These are phyloP conservation scores for Debaryomyces subglobosus DNA, from an alignment of 1,139 yeast species.

Conservation along the genomic window DNA sequence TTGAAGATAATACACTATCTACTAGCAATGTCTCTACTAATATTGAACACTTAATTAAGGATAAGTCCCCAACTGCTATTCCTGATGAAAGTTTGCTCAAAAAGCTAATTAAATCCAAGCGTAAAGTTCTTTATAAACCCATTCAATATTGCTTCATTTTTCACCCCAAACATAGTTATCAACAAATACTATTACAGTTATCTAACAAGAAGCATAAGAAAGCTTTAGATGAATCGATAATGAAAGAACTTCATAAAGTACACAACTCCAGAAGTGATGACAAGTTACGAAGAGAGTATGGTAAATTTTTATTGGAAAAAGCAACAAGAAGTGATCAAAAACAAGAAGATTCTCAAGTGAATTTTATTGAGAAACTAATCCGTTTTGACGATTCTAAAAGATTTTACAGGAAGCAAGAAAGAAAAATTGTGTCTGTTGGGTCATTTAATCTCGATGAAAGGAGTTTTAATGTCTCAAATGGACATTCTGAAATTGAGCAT, in stretches of 20 bases:
- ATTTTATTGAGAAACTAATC: conserved; percentile 23
- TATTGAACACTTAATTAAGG: neutral
- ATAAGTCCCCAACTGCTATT: neutral
- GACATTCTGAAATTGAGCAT: neutral
- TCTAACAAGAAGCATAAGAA: conserved; percentile 8
- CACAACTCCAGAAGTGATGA: neutral
- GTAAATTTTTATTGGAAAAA: conserved; percentile 14
- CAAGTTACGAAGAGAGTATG: conserved; percentile 11
- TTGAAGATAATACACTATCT: conserved; percentile 13
- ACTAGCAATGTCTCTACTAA: conserved; percentile 7
- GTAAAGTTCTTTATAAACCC: conserved; percentile 29
- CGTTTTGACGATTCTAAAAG: conserved; percentile 20
- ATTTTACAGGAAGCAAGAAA: conserved; percentile 18
- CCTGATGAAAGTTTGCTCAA: conserved; percentile 16
- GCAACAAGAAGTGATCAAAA: conserved; percentile 10
- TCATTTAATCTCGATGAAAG: conserved; percentile 3
- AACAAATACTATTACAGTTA: conserved; percentile 14
- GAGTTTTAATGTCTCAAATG: neutral
- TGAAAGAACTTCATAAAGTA: conserved; percentile 1
- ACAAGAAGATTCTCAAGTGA: conserved; percentile 18
- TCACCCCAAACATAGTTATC: conserved; percentile 18
- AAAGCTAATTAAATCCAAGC: conserved; percentile 20
- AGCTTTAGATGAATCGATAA: conserved; percentile 3
- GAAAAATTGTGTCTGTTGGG: conserved; percentile 11
- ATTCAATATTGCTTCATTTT: conserved; percentile 32